These are phyloP conservation scores for Populus alba DNA, from an alignment of 345 rosid species.

Conservation along the genomic window DNA sequence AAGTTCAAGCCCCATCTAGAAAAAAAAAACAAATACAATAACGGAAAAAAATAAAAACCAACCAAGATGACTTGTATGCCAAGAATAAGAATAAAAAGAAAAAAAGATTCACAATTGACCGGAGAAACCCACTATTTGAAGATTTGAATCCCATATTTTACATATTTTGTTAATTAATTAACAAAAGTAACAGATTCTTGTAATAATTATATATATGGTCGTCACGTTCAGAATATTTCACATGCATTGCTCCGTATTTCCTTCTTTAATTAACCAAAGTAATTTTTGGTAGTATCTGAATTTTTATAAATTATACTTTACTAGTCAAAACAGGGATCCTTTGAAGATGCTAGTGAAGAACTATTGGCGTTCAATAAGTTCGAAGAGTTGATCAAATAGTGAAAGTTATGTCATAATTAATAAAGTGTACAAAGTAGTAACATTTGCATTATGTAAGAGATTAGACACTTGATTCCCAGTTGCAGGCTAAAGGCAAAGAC, in stretches of 20 bases:
- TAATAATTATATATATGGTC: constrained; percentile 4
- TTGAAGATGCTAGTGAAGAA: constrained; percentile 12
- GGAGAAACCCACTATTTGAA: not conserved
- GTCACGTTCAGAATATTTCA: constrained; percentile 21
- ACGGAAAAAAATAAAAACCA: not conserved
- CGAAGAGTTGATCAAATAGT: not conserved
- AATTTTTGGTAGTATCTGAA: not conserved
- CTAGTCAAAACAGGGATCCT: constrained; percentile 12
- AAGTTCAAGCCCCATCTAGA: not conserved
- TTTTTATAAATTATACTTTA: constrained; percentile 14
- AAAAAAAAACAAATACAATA: too few relatives aligned
- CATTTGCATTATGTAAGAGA: constrained; percentile 19
- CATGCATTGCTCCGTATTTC: constrained; percentile 21
- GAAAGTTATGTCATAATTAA: constrained; percentile 7
- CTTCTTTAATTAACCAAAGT: not conserved
- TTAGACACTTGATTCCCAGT: too few relatives aligned
- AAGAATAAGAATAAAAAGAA: constrained; percentile 11
- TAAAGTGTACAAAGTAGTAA: not conserved
- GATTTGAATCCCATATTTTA: constrained; percentile 12
- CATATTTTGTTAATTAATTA: not conserved
- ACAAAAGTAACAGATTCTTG: constrained; percentile 25
- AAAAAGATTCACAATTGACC: constrained; percentile 7
- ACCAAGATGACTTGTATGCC: constrained; percentile 1
- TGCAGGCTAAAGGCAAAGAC: too few relatives aligned
- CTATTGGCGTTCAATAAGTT: not conserved